Base-by-base conservation (phyloP, 192 early-diverging fungal species). In the Coemansia sp. region DNA sequence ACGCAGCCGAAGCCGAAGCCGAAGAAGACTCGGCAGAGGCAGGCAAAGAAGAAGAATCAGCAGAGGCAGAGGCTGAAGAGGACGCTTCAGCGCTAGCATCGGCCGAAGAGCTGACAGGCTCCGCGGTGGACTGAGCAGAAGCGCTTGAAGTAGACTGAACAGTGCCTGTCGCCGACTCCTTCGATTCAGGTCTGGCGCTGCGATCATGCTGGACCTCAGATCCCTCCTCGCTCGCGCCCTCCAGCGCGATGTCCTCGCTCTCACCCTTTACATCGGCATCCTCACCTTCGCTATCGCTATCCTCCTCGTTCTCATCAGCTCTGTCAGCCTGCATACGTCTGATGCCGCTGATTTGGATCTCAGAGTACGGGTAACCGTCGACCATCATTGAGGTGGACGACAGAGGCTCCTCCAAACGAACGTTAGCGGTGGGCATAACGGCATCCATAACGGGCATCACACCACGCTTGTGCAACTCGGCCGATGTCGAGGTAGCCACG, bases 391-490 rank as follows among this genome's bases (percentile, higher is more conserved):
- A 18, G 4, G 25, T 19, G n/a, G 46, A 29, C 19, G 55, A 38
- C 7, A 26, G 27, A n/a, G 47, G 23, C 5, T n/a, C 29, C 15
- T n/a, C 37, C 19, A 24, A 29, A 15, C 5, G 26, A 42, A 13
- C 17, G 35, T 23, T 24, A 26, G 33, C 29, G 4, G 50, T 59
- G 11, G 48, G 48, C 47, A 37, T 44, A 5, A 19, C 43, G 9
- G 34, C 32, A n/a, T 72, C 60, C 20, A 59, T 55, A 9, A 64
- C 32, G 3, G 61, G 60, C 52, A 72, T 50, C 3, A 60, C 13
- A 18, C 60, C 62, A 32, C 69, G 69, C 58, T 72, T 72, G 33
- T 57, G 57, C 32, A 65, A 20, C 0, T 29, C 27, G 1, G 34
- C 33, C 29, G 39, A 34, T 9, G 40, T 34, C 14, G 56, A 58